Evolutionary conservation across 192 early-diverging fungal genomes (phyloP).

Genomic region (Lobosporangium transversale): DNA sequence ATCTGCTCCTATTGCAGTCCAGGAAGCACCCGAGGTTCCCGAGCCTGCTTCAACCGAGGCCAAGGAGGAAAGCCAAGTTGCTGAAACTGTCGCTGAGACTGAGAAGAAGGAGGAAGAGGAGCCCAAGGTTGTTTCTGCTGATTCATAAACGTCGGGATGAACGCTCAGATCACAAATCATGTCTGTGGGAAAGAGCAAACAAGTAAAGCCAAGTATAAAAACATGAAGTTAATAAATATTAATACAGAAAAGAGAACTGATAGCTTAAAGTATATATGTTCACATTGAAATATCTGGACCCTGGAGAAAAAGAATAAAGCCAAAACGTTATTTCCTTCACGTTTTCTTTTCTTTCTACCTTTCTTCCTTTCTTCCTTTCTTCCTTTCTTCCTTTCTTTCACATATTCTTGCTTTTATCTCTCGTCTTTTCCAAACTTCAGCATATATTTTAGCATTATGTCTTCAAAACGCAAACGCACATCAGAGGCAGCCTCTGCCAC

Average conservation of each 20-base stretch:
- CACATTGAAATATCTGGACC: no score
- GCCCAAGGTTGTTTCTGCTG: slow-evolving; percentile 13
- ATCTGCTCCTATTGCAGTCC: neutral
- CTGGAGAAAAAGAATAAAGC: no score
- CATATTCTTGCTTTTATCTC: neutral
- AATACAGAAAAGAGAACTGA: no score
- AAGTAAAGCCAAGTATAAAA: no score
- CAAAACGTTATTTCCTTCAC: neutral
- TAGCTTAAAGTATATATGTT: no score
- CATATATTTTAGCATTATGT: slow-evolving; percentile 7
- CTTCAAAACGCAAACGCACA: slow-evolving; percentile 47
- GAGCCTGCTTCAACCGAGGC: neutral
- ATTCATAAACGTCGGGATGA: slow-evolving; percentile 21
- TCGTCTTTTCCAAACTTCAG: neutral
- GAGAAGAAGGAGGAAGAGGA: slow-evolving; percentile 14
- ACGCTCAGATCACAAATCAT: neutral
- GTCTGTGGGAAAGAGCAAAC: no score
- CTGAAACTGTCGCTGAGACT: neutral
- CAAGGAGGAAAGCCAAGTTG: neutral
- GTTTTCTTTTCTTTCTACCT: neutral
- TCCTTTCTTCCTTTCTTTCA: no score
- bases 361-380: no score
- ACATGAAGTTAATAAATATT: no score
- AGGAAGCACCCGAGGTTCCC: neutral
- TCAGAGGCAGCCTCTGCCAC: slow-evolving; percentile 14